Conservation (phyloP, 2,329 filamentous ascomycete genomes). For the Xylariales sp. region DNA sequence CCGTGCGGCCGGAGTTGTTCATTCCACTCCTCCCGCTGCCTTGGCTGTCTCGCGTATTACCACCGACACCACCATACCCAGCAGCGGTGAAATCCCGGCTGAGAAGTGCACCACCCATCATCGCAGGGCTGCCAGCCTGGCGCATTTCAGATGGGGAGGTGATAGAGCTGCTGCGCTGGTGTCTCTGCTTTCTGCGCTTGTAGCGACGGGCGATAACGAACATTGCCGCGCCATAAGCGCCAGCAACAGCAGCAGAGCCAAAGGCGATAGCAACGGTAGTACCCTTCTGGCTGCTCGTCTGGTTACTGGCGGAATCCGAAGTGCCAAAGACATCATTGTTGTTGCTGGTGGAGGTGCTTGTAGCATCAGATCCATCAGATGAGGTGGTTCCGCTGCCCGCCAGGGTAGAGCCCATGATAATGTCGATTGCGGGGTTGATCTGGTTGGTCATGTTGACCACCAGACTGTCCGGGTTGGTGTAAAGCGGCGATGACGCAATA, state of each 20-base stretch:
- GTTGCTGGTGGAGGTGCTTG: constrained; percentile 17
- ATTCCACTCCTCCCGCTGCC: constrained; percentile 59
- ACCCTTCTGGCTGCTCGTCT: constrained; percentile 54
- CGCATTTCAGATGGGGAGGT: constrained; percentile 53
- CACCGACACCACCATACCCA: constrained; percentile 45
- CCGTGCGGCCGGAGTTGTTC: constrained; percentile 50
- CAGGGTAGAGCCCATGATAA: constrained; percentile 43
- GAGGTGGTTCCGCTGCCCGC: constrained; percentile 34
- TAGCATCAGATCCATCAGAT: constrained; percentile 31
- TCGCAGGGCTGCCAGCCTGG: constrained; percentile 50
- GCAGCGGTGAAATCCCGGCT: constrained; percentile 47
- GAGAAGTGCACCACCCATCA: constrained; percentile 67
- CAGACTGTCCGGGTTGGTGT: constrained; percentile 64
- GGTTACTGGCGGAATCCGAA: constrained; percentile 30
- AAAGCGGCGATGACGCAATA: constrained; percentile 68
- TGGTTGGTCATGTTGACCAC: constrained; percentile 69
- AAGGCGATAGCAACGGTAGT: constrained; percentile 68
- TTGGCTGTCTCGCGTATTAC: constrained; percentile 51
- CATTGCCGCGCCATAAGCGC: constrained; percentile 91
- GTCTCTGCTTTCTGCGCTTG: constrained; percentile 76
- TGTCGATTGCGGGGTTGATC: constrained; percentile 80
- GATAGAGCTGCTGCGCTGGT: constrained; percentile 74
- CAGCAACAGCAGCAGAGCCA: constrained; percentile 72
- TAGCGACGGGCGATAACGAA: constrained; percentile 88
- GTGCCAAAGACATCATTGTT: constrained; percentile 37